Percentiles rank a stretch among this genome's conserved stretches.
phyloP scores from a whole-genome alignment of 179 eudicot species.

The Sideroxylon spinosum region DNA sequence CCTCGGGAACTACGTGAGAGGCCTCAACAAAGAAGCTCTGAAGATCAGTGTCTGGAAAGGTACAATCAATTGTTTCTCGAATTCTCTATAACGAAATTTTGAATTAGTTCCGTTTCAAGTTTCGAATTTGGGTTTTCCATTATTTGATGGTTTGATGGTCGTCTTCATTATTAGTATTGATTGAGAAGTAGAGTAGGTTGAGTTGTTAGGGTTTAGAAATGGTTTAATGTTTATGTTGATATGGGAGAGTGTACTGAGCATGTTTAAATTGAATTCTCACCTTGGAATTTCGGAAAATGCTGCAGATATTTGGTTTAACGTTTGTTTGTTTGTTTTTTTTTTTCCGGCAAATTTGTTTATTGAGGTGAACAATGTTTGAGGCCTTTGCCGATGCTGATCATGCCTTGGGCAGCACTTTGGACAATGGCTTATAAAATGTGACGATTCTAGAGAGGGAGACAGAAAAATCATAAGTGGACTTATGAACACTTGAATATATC shows the following conservation, averaged over 20 bases:
- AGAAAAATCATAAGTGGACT: too few species aligned
- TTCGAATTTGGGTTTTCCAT: neutral
- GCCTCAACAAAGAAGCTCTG: constrained; percentile 92
- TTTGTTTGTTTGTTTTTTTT: neutral
- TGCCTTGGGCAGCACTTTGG: neutral
- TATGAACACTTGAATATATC: too few species aligned
- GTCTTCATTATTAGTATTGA: neutral
- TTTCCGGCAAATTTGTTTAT: neutral
- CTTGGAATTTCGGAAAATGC: neutral
- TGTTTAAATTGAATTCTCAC: neutral
- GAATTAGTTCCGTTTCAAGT: neutral
- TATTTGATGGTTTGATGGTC: neutral
- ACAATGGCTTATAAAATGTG: too few species aligned
- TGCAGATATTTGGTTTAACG: too few species aligned
- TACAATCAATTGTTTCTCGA: constrained; percentile 17
- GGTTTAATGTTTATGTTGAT: neutral
- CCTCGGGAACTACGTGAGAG: constrained; percentile 88
- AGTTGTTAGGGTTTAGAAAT: neutral
- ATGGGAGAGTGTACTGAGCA: neutral
- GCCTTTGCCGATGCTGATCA: neutral
- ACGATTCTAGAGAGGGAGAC: too few species aligned
- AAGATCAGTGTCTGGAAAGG: constrained; percentile 98
- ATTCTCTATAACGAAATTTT: neutral
- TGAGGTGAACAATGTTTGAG: neutral
- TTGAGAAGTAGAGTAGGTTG: neutral